Base-by-base conservation (phyloP, 2,329 filamentous ascomycete genomes). In the Coniella vitis region DNA sequence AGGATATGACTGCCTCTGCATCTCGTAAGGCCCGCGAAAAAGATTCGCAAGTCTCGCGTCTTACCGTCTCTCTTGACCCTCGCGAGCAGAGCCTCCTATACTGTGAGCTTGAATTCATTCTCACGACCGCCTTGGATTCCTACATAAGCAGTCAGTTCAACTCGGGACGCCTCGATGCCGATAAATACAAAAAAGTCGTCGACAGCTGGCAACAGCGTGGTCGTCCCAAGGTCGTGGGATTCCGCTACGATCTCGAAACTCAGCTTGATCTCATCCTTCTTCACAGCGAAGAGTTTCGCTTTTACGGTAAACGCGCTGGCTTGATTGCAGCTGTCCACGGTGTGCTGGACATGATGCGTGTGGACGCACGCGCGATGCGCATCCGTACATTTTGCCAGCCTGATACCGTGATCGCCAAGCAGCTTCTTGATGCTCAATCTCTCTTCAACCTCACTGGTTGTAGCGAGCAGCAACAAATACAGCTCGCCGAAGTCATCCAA, bases 221-320 rank as follows among this genome's bases (percentile, higher is more conserved):
- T 35, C 75, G 74, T 0, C 75, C 77, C 5, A 71, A 68, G 48
- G 76, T 81, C 8, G 62, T 77, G 19, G 73, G 74, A 12, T 81
- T 80, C 60, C 74, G 76, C 16, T 81, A 78, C 59, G 77, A 82
- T 52, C 60, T 81, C 2, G 77, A 81, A 63, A 80, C 77, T 1
- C 78, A 81, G 62, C 58, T 81, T n/a, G 74, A 78, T 10, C 69
- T 82, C 10, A 60, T 81, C 19, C 58, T 61, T 14, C 58, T 74
- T 8, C 78, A 81, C 54, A 59, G 70, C 22, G 60, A 71, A 9
- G 69, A 74, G 19, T 81, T 82, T 57, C 70, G 69, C 31, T 81
- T 81, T 62, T 73, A 75, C 56, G 75, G 75, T 29, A 67, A 67
- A 2, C 63, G 67, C 9, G 69, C 75, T 47, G 65, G 65, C 21